Evolutionary conservation across 2,329 filamentous ascomycete species (phyloP).

Genomic region (Colletotrichum sp.): DNA sequence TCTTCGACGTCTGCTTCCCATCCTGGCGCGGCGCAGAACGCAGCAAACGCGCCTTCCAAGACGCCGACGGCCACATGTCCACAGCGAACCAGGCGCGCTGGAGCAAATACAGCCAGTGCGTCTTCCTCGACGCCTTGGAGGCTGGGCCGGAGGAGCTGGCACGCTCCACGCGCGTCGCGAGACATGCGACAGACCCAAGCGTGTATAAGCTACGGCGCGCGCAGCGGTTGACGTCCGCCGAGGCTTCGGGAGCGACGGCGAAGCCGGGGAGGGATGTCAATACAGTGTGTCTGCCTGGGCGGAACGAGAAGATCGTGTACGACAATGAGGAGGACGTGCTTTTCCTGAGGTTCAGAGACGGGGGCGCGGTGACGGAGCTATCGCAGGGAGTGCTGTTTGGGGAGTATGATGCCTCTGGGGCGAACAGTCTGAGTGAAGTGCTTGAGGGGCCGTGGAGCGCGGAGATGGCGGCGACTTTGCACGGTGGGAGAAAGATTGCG

Average conservation of each 20-base stretch:
- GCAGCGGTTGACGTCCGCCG: constrained; percentile 13
- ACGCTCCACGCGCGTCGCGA: not conserved
- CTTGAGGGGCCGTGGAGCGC: constrained; percentile 34
- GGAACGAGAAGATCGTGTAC: constrained; percentile 25
- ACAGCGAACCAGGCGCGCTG: not conserved
- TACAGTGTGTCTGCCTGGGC: constrained; percentile 29
- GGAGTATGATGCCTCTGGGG: constrained; percentile 6
- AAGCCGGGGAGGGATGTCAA: constrained; percentile 17
- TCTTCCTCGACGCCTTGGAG: constrained; percentile 15
- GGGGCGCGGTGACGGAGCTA: constrained; percentile 1
- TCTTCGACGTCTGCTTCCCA: constrained; percentile 33
- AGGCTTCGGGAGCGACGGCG: not conserved
- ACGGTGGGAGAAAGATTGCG: constrained; percentile 28
- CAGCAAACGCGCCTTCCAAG: not conserved
- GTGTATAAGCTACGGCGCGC: not conserved
- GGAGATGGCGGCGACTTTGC: constrained; percentile 30
- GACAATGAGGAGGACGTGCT: constrained; percentile 29
- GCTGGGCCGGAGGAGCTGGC: not conserved
- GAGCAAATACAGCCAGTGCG: constrained; percentile 7
- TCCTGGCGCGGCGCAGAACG: constrained; percentile 20
- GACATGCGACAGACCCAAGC: constrained; percentile 6
- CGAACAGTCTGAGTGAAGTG: constrained; percentile 18
- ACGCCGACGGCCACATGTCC: not conserved
- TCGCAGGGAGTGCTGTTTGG: constrained; percentile 4
- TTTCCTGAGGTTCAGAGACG: constrained; percentile 30